These are phyloP conservation scores for Amylocystis lapponica DNA, from an alignment of 768 basidiomycete genomes.

Conservation along the genomic window DNA sequence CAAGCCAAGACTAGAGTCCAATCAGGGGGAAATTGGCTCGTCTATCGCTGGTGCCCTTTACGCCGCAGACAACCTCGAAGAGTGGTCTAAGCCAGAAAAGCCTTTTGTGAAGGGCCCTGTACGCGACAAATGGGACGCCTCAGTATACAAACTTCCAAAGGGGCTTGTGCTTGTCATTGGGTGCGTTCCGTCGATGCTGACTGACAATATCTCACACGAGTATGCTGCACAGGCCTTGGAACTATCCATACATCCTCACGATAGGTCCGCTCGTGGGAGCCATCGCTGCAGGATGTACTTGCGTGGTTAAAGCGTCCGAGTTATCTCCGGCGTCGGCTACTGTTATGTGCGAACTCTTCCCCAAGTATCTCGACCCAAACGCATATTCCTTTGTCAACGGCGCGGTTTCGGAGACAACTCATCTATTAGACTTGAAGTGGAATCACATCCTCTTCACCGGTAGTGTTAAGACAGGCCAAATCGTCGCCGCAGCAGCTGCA, in stretches of 20 bases:
- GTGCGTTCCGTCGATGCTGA: constrained; percentile 34
- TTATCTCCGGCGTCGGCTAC: constrained; percentile 41
- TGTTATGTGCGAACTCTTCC: constrained; percentile 48
- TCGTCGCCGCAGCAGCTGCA: constrained; percentile 37
- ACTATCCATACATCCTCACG: constrained; percentile 52
- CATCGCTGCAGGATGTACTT: constrained; percentile 69
- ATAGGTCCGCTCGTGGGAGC: constrained; percentile 63
- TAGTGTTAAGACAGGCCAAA: constrained; percentile 30
- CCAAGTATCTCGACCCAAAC: constrained; percentile 46
- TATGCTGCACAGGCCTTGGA: constrained; percentile 48
- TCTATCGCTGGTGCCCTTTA: constrained; percentile 37
- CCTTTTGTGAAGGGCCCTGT: constrained; percentile 34
- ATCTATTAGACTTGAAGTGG: constrained; percentile 32
- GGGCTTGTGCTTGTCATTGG: constrained; percentile 57
- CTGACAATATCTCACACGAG: not conserved
- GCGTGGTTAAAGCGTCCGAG: constrained; percentile 65
- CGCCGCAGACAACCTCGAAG: constrained; percentile 44
- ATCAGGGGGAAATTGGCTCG: constrained; percentile 36
- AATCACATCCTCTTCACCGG: constrained; percentile 35
- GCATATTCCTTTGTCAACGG: constrained; percentile 52
- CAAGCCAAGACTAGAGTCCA: constrained; percentile 18
- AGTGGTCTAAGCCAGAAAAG: constrained; percentile 48
- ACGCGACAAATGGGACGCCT: constrained; percentile 48
- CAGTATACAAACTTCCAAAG: constrained; percentile 50
- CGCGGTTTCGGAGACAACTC: constrained; percentile 33